Base-by-base conservation (phyloP, 2,329 filamentous ascomycete genomes). In the Exophiala oligosperma region DNA sequence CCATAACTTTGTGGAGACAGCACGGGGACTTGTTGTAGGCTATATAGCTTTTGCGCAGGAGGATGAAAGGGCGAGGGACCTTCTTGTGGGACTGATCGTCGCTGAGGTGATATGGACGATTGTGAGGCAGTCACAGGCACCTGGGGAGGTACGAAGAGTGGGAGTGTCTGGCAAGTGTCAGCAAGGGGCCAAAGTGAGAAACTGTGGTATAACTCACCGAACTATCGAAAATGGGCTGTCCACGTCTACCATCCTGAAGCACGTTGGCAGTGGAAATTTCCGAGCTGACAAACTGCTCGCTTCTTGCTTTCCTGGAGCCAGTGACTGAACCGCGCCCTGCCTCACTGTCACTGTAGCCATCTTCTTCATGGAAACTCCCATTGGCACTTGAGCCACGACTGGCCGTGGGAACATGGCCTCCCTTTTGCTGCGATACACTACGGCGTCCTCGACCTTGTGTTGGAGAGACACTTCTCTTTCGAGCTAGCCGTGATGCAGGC, bases 201-300 rank as follows among this genome's bases (percentile, higher is more conserved):
- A 52, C 57, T 48, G 46, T 54, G 49, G 28, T 49, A 44, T 51
- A 52, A 82, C 93, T 87, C 88, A 97, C 93, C 76, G 93, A 97
- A 79, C 93, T 97, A 75, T 97, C 93, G 77, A 88, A 88, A 76
- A 96, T 97, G 69, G 93, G 91, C 71, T 92, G 86, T 81, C 97
- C 97, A 72, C 94, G 88, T 74, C 94, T 88, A 66, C 93, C 92
- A 71, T 95, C 94, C 76, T 97, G 93, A 61, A 99, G 90, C 74
- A 99, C 97, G 73, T 99, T 99, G 68, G 97, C 92, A 67, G 97
- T 85, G 73, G 93, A 97, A 71, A 99, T 99, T 68, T 99, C 94
- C 14, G 94, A 96, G 72, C 91, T 97, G 49, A 91, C 92, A 69
- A 96, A 85, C 64, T 91, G 89, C 69, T 97, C 92, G 64, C 81